Base-by-base conservation (phyloP, 2,329 filamentous ascomycete genomes). In the Raffaelea arxii region DNA sequence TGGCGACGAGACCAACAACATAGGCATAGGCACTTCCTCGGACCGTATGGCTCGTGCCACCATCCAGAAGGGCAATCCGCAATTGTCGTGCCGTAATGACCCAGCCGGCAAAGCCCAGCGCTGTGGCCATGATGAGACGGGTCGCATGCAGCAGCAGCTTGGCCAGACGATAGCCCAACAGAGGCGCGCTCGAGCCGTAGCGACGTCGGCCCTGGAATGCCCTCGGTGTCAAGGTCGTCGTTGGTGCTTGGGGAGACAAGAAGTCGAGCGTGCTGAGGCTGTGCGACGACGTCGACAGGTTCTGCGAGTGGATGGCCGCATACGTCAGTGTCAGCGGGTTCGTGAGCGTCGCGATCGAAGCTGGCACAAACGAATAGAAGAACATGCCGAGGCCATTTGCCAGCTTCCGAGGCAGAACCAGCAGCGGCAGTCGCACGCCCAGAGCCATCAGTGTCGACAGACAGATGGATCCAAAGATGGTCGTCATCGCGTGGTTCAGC, bases 21-120 rank as follows among this genome's bases (percentile, higher is more conserved):
- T 97, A 98, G 2, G 91, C 92, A 62, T 98, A 98, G 22, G 92
- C 73, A 56, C 88, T 95, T 9, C 92, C 92, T 40, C 78, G 78
- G 43, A 83, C 61, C n/a, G n/a, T n/a, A n/a, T n/a, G n/a, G 0
- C 77, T 75, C 44, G 63, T 54, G 22, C 48, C 46, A 22, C 72
- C 73, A 35, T 70, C 74, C 47, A 64, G 80, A 49, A 68, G 66
- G 58, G 67, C 70, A 19, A 92, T 70, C 44, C 75, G 71, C 4
- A 96, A 70, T 64, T 85, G 82, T 52, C 87, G 82, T 11, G 92
- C 90, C 30, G 90, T 94, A 41, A 87, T 85, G 9, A 97, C 87
- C 92, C 92, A 98, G n/a, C 88, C 91, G 4, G 86, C 90, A 58
- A 97, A 94, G 1, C 91, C 91, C 25, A 98, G 77, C 0, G 82